Conservation (phyloP, 73 alveolate species). For the Tetrahymena borealis region DNA sequence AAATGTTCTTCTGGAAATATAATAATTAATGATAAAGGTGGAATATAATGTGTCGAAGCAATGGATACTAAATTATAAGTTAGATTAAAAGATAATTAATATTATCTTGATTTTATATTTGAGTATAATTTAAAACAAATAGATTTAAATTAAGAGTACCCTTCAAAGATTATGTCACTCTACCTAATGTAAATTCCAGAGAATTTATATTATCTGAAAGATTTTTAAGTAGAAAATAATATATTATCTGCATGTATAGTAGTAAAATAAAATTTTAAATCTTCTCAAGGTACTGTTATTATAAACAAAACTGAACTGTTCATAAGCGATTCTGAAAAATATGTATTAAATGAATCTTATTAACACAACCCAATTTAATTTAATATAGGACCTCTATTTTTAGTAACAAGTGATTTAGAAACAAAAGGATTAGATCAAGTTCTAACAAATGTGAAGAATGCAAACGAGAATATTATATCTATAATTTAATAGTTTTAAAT, state of each 20-base stretch:
- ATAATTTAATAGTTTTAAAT: neutral
- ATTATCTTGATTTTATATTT: neutral
- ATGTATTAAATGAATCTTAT: neutral
- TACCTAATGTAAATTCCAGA: neutral
- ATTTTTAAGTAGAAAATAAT: neutral
- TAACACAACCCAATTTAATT: neutral
- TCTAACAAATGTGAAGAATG: neutral
- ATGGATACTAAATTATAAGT: neutral
- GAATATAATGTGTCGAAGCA: neutral
- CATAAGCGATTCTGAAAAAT: neutral
- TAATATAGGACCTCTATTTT: neutral
- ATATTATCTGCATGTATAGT: neutral
- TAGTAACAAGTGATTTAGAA: neutral
- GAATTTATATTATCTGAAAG: neutral
- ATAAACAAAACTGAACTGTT: neutral
- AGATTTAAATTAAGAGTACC: neutral
- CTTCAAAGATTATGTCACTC: neutral
- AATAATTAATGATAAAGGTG: neutral
- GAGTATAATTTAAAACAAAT: neutral
- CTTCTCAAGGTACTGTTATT: neutral
- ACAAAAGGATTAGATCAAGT: neutral
- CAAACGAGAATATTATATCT: neutral
- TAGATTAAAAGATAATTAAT: neutral
- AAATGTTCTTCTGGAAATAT: neutral
- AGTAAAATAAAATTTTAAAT: neutral